These are phyloP conservation scores for Primulina huaijiensis DNA, from an alignment of 257 asterid species.

Conservation along the genomic window DNA sequence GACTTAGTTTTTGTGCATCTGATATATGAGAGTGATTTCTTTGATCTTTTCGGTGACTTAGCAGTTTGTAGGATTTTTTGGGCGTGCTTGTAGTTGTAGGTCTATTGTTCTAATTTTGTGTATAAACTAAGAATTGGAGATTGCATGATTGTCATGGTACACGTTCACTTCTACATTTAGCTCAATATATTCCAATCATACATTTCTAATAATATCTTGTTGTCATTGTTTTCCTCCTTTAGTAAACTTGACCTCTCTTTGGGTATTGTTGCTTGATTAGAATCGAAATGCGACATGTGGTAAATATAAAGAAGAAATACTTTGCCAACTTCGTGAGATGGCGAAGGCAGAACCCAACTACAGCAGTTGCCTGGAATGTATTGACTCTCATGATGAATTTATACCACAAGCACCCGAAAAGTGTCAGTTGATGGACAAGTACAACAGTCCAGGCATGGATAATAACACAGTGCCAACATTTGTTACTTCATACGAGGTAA, in stretches of 20 bases:
- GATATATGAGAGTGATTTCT: no score
- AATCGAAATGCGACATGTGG: conserved; percentile 90
- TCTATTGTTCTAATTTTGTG: no score
- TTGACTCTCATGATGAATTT: conserved; percentile 33
- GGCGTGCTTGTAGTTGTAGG: no score
- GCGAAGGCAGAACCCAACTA: conserved; percentile 60
- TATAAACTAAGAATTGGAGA: no score
- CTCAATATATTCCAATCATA: not conserved
- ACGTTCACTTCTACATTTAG: no score
- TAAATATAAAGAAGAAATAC: conserved; percentile 72
- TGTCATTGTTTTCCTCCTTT: conserved; percentile 3
- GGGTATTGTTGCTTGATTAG: conserved; percentile 39
- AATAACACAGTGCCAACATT: conserved; percentile 31
- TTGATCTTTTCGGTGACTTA: no score
- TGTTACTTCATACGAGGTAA: conserved; percentile 56
- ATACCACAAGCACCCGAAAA: conserved; percentile 38
- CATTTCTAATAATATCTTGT: not conserved
- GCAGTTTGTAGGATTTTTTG: no score
- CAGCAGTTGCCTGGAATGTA: conserved; percentile 41
- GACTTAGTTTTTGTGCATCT: not conserved
- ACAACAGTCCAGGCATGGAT: conserved; percentile 29
- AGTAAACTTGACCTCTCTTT: conserved; percentile 10
- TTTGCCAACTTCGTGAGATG: conserved; percentile 70
- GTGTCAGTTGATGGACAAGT: conserved; percentile 29
- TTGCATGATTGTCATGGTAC: no score